Base-by-base conservation (phyloP, 2,329 filamentous ascomycete species). In the Exophiala bonariae region DNA sequence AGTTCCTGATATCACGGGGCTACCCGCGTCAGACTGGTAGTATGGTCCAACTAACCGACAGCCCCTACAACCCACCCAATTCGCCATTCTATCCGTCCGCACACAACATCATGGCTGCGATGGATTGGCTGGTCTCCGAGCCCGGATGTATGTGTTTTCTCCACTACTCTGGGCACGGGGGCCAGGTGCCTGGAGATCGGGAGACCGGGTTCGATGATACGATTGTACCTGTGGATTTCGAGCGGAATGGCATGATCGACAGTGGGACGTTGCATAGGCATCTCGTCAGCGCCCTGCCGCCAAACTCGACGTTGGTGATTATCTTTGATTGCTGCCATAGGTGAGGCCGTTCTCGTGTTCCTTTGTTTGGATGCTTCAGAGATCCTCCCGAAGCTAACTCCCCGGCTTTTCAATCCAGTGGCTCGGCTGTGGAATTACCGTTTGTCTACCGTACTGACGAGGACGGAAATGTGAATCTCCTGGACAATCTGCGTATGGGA, bases 321-420 rank as follows among this genome's bases (percentile, higher is more conserved):
- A 64, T 83, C 20, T 76, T 83, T 56, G 80, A 83, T 60, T 83
- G 80, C 63, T 83, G 80, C 57, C 80, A 83, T 61, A 45, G 71
- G 66, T 7, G 63, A 77, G 14, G n/a, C n/a, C n/a, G n/a, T n/a
- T n/a, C n/a, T n/a, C n/a, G n/a, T n/a, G n/a, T 82, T 79, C 66
- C 61, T 81, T 4, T 33, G 39, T 19, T n/a, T 42, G 17, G 23
- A 42, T n/a, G n/a, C n/a, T n/a, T n/a, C n/a, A n/a, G n/a, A n/a
- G n/a, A n/a, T n/a, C n/a, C n/a, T n/a, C n/a, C n/a, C n/a, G n/a
- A n/a, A n/a, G n/a, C n/a, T n/a, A n/a, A n/a, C n/a, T n/a, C n/a
- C n/a, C n/a, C n/a, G 23, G 6, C 6, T 26, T 6, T 26, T 11
- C 11, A 6, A 11, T 11, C 23, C 36, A 79, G 76, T 2, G 80